A percentile compares a stretch with the other conserved stretches of the same genome.
Conservation (phyloP, 805 yeast genomes). For the Saccharomycopsis sp. region DNA sequence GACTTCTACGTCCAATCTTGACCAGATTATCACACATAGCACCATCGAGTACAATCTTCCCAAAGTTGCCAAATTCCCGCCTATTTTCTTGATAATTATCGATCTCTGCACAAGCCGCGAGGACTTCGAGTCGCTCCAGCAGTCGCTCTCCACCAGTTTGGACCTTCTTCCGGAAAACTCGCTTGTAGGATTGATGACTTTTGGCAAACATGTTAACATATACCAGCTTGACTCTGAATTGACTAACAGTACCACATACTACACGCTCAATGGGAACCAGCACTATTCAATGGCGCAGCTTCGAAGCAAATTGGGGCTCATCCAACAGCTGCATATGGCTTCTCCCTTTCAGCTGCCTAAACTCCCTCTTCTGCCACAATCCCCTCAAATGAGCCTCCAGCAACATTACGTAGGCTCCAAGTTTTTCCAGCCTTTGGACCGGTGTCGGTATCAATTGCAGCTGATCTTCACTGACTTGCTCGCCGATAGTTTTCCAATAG, state of each 20-base stretch:
- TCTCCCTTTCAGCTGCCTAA: neutral
- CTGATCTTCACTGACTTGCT: constrained; percentile 42
- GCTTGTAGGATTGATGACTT: constrained; percentile 50
- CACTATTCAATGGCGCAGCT: constrained; percentile 43
- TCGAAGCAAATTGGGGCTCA: constrained; percentile 37
- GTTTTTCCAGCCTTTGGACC: constrained; percentile 41
- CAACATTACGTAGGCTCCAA: constrained; percentile 29
- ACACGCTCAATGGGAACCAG: constrained; percentile 51
- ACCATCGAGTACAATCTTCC: constrained; percentile 32
- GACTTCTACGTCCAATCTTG: constrained; percentile 27
- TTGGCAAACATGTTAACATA: constrained; percentile 52
- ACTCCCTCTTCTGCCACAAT: constrained; percentile 28
- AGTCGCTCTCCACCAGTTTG: constrained; percentile 39
- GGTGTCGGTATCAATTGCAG: constrained; percentile 46
- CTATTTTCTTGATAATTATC: constrained; percentile 16
- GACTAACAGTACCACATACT: constrained; percentile 31
- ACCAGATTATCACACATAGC: constrained; percentile 26
- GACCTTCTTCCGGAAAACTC: constrained; percentile 44
- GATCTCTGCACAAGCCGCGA: constrained; percentile 27
- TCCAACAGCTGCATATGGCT: neutral
- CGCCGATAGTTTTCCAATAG: constrained; percentile 43
- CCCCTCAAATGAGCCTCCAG: constrained; percentile 10
- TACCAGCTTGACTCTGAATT: constrained; percentile 37
- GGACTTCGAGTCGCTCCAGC: constrained; percentile 45
- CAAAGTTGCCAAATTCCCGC: constrained; percentile 12